These are phyloP conservation scores for Cercospora sp. DNA, from an alignment of 2,329 filamentous ascomycete genomes.

Conservation along the genomic window DNA sequence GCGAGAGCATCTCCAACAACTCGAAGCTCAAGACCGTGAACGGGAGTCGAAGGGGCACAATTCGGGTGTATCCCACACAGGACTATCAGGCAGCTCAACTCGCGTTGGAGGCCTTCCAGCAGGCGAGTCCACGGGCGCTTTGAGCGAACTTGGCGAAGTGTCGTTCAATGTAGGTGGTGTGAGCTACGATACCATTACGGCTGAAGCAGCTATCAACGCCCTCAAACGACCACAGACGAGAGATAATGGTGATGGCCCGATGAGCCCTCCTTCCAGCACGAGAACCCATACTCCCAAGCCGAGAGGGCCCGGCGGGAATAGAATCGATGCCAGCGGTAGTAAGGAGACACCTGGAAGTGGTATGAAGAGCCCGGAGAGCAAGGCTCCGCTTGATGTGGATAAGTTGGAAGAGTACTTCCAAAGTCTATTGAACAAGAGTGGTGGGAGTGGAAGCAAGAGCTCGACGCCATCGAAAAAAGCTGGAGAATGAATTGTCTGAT, in stretches of 20 bases:
- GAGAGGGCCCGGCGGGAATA: conserved; percentile 13
- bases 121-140: conserved; percentile 41
- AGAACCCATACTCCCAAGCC: conserved; percentile 25
- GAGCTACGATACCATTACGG: conserved; percentile 52
- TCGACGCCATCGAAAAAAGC: conserved; percentile 22
- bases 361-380: conserved; percentile 38
- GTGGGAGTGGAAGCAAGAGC: conserved; percentile 29
- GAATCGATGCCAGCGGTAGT: conserved; percentile 13
- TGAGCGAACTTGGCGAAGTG: conserved; percentile 38
- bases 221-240: conserved; percentile 30
- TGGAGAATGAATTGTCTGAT: not conserved
- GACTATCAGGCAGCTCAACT: conserved; percentile 22
- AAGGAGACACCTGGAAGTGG: conserved; percentile 14
- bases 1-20: conserved; percentile 64
- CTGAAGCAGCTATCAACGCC: conserved; percentile 38
- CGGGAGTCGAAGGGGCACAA: conserved; percentile 43
- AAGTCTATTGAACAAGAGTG: conserved; percentile 57
- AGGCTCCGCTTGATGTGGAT: conserved; percentile 53
- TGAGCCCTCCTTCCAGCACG: conserved; percentile 12
- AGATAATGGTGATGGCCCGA: conserved; percentile 11
- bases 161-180: conserved; percentile 95
- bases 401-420: conserved; percentile 62
- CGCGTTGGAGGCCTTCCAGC: conserved; percentile 32
- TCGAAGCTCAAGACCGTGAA: conserved; percentile 67
- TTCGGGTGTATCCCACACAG: conserved; percentile 24